A percentile compares a stretch with the other conserved stretches of the same genome.
Conservation (phyloP, 1,284 basidiomycete species). For the Sanghuangporus sanghuang region DNA sequence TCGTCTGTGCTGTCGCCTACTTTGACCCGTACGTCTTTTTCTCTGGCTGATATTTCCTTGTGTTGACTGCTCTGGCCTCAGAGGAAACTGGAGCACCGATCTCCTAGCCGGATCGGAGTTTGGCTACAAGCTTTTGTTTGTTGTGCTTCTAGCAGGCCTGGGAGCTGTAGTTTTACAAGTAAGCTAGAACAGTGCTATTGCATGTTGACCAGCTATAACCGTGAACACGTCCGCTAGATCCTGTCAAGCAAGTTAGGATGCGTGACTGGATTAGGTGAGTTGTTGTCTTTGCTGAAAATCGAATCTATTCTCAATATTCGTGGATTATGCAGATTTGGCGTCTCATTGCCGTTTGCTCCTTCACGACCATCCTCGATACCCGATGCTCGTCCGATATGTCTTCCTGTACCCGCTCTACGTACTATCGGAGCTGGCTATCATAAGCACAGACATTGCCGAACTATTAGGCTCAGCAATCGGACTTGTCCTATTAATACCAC, state of each 20-base stretch:
- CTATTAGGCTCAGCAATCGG: conserved; percentile 80
- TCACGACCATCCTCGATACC: conserved; percentile 60
- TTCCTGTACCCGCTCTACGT: conserved; percentile 66
- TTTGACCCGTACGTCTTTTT: conserved; percentile 45
- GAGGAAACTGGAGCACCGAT: conserved; percentile 76
- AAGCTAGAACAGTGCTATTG: conserved; percentile 29
- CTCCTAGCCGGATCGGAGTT: conserved; percentile 69
- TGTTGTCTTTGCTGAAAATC: conserved; percentile 15
- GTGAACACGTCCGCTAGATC: conserved; percentile 33
- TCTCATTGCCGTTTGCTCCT: conserved; percentile 69
- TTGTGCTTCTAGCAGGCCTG: conserved; percentile 81
- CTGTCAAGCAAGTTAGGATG: conserved; percentile 61
- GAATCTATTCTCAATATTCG: conserved; percentile 9
- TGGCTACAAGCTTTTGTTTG: conserved; percentile 84
- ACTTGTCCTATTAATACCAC: conserved; percentile 78
- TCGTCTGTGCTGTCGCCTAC: conserved; percentile 50
- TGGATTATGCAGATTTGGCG: conserved; percentile 51
- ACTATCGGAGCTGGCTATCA: conserved; percentile 78
- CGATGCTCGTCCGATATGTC: conserved; percentile 57
- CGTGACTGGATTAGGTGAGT: conserved; percentile 62
- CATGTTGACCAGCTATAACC: not conserved
- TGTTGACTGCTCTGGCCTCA: conserved; percentile 23
- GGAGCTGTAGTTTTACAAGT: conserved; percentile 80
- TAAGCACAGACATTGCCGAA: conserved; percentile 71
- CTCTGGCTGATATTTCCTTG: not conserved